Conservation (phyloP, 192 early-diverging fungal species). For the Backusella liffmaniae region DNA sequence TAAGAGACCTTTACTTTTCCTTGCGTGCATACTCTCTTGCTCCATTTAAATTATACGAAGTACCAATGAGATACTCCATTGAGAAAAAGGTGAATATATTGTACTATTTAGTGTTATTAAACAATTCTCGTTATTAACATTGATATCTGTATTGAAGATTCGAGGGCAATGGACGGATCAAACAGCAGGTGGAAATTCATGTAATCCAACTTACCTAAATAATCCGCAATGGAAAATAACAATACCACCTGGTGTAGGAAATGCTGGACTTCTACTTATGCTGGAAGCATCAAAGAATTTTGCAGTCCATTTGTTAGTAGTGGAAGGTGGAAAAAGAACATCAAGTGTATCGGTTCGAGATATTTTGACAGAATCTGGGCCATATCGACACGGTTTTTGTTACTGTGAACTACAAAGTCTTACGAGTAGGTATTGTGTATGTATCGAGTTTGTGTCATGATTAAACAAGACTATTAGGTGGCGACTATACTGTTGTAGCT, state of each 20-base stretch:
- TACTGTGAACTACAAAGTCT: slow-evolving; percentile 64
- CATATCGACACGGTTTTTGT: slow-evolving; percentile 78
- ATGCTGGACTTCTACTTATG: slow-evolving; percentile 47
- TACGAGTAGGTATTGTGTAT: slow-evolving; percentile 38
- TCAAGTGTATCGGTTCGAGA: slow-evolving; percentile 57
- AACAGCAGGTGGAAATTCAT: slow-evolving; percentile 77
- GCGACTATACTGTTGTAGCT: slow-evolving; percentile 75
- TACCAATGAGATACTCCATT: slow-evolving; percentile 56
- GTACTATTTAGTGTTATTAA: neutral
- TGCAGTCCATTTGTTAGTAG: slow-evolving; percentile 66
- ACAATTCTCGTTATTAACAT: neutral
- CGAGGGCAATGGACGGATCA: slow-evolving; percentile 68
- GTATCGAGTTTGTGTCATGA: neutral
- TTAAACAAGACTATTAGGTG: slow-evolving; percentile 41
- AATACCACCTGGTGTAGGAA: slow-evolving; percentile 31
- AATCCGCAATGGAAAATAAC: slow-evolving; percentile 80
- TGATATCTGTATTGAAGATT: slow-evolving; percentile 34
- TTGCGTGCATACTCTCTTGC: slow-evolving; percentile 67
- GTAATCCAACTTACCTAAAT: slow-evolving; percentile 63
- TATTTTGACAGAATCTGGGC: slow-evolving; percentile 67
- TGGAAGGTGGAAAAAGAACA: slow-evolving; percentile 72
- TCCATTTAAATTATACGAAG: slow-evolving; percentile 59
- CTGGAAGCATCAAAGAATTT: slow-evolving; percentile 65
- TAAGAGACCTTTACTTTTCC: slow-evolving; percentile 69
- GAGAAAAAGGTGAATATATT: slow-evolving; percentile 49